phyloP scores from a whole-genome alignment of 78 protist species.

The Dictyostelium citrinum region DNA sequence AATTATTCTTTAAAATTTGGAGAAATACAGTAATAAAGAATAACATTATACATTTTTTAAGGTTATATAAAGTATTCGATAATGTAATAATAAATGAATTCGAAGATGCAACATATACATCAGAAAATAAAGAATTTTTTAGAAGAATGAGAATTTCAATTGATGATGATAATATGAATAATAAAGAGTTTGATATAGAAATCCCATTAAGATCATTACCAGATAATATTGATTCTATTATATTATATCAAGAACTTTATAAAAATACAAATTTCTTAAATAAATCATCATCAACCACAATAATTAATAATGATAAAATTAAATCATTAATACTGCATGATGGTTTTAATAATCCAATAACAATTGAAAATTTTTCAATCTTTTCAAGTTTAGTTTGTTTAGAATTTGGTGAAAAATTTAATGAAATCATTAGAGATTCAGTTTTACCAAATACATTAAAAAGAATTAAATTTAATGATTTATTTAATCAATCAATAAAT shows the following conservation, averaged over 20 bases:
- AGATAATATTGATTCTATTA: neutral
- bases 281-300: neutral
- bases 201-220: neutral
- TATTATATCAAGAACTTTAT: neutral
- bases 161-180: neutral
- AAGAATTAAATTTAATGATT: no score
- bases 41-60: no score
- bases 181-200: neutral
- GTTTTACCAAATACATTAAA: neutral
- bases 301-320: no score
- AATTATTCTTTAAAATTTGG: neutral
- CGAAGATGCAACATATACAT: neutral
- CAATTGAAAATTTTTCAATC: neutral
- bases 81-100: neutral
- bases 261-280: no score
- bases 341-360: neutral
- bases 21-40: neutral
- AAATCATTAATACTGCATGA: neutral
- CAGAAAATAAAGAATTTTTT: neutral
- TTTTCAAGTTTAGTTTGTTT: neutral
- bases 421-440: neutral
- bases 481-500: neutral
- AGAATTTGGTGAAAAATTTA: neutral
- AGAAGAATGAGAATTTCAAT: neutral
- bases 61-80: neutral